Base-by-base conservation (phyloP, 2,329 filamentous ascomycete species). In the Exserohilum rostratum region DNA sequence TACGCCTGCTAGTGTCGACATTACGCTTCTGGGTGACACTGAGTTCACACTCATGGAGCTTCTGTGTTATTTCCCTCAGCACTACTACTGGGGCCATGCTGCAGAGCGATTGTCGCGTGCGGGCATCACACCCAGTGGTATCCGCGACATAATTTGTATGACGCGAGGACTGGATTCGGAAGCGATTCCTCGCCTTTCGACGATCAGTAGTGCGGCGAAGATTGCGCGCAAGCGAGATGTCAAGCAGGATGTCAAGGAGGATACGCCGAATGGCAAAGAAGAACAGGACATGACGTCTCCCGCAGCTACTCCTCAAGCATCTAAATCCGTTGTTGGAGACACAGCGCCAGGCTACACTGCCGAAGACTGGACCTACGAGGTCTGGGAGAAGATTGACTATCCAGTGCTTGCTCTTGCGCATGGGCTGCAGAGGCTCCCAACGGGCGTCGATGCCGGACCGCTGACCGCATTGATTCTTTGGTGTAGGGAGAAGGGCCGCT, bases 1-100 rank as follows among this genome's bases (percentile, higher is more conserved):
- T 0, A 63, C 63, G 0, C 55, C 63, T 1, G 33, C 40, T 0
- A 15, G 57, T 5, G 44, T 65, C 0, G 38, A 66, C 20, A 63
- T 67, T 12, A 43, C 61, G 0, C 37, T 66, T 0, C 46, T 67
- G 0, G 31, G 18, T 2, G 61, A 66, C 3, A 40, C 43, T 0
- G 60, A 67, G 10, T 57, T 67, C 9, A 66, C 61, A 0, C 5
- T 67, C 1, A 34, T 53, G 2, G 65, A 66, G 27, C 43, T 67
- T 1, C 17, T 67, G 1, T 29, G 48, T 1, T 67, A 54, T 17
- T 67, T 66, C 11, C 63, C 63, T 0, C 30, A 25, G 1, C 65
- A 67, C 31, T 66, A 55, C 15, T 39, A 53, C 12, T 67, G 63
- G 65, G 42, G 57, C 12, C 43, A 55, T 12, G 59, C 40, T 2